Conservation (phyloP, 1,284 basidiomycete species). For the Hemileia vastatrix region DNA sequence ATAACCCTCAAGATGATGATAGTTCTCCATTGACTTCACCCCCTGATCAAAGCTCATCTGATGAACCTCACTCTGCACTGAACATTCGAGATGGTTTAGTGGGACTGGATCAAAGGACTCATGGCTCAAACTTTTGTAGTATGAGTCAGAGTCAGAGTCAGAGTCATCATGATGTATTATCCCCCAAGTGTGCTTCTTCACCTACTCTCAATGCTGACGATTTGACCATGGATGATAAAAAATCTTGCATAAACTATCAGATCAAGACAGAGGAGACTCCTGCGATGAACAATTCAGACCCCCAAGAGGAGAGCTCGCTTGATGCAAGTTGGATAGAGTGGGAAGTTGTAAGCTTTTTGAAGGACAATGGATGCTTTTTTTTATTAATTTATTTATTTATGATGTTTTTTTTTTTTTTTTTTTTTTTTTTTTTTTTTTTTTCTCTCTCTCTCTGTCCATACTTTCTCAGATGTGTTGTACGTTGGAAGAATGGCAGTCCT, state of each 20-base stretch:
- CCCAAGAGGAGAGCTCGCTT: slow-evolving; percentile 15
- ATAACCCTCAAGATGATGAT: no score
- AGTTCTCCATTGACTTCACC: no score
- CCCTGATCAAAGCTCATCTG: no score
- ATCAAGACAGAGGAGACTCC: neutral
- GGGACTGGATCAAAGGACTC: no score
- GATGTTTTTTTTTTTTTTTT: neutral
- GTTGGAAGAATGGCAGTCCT: slow-evolving; percentile 15
- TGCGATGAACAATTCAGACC: neutral
- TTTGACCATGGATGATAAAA: neutral
- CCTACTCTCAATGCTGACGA: neutral
- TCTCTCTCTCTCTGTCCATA: neutral
- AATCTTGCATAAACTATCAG: neutral
- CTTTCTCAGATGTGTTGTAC: slow-evolving; percentile 9
- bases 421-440: neutral
- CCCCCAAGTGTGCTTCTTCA: neutral
- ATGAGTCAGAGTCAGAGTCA: slow-evolving; percentile 1
- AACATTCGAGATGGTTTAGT: no score
- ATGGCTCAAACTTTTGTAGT: no score
- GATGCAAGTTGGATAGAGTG: slow-evolving; percentile 23
- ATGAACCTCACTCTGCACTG: no score
- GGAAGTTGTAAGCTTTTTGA: slow-evolving; percentile 18
- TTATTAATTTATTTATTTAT: neutral
- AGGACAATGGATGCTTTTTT: neutral
- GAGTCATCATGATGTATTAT: neutral